Conservation (phyloP, 2,329 filamentous ascomycete genomes). For the Sphaerostilbella broomeana region DNA sequence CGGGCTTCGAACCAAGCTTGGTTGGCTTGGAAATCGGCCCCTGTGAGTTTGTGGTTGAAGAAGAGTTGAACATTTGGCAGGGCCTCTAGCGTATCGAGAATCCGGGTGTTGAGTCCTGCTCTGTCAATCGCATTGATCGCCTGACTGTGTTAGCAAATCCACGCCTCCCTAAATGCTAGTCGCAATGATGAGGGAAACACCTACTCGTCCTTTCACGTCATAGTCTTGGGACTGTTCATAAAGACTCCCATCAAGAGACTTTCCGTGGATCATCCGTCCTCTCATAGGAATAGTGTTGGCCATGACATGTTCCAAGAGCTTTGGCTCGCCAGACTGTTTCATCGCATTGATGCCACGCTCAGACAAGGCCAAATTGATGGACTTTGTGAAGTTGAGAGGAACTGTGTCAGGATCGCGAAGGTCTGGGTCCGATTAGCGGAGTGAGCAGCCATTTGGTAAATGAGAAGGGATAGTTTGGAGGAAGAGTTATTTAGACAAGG, state of each 20-base stretch:
- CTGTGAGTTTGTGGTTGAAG: constrained; percentile 90
- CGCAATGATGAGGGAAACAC: too few relatives aligned
- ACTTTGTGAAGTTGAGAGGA: constrained; percentile 92
- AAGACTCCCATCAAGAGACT: constrained; percentile 54
- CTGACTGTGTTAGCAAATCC: constrained; percentile 35
- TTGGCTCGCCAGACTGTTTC: constrained; percentile 57
- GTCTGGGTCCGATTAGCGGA: constrained; percentile 48
- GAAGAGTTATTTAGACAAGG: too few relatives aligned
- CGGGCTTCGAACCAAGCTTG: constrained; percentile 80
- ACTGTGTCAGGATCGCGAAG: constrained; percentile 75
- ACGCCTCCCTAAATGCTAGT: too few relatives aligned
- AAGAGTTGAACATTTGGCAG: constrained; percentile 86
- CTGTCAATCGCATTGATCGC: constrained; percentile 82
- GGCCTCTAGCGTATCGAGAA: constrained; percentile 75
- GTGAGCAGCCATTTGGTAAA: constrained; percentile 1
- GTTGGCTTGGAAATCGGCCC: constrained; percentile 72
- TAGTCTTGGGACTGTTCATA: constrained; percentile 84
- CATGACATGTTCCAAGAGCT: constrained; percentile 68
- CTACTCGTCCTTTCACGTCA: constrained; percentile 78
- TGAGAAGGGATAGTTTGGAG: too few relatives aligned
- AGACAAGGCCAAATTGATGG: constrained; percentile 94
- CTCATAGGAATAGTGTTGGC: constrained; percentile 82
- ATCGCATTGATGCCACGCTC: constrained; percentile 91
- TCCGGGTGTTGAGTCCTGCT: constrained; percentile 69
- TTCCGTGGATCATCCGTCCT: constrained; percentile 91